A percentile compares a stretch with the other conserved stretches of the same genome.
Conservation (phyloP, 345 rosid species). For the Hevea brasiliensis region DNA sequence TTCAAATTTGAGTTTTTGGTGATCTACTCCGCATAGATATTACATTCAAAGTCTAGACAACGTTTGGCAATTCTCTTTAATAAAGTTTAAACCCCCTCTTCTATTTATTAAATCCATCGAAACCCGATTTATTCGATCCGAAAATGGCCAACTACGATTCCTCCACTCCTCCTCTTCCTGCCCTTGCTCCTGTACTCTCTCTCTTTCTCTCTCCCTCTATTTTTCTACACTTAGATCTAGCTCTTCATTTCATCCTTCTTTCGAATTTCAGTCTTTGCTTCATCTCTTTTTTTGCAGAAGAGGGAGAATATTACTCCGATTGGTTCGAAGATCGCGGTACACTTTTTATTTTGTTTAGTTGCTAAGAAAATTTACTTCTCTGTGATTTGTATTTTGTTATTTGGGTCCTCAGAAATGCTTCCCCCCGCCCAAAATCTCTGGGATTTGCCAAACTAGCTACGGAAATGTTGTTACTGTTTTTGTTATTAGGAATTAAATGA, state of each 20-base stretch:
- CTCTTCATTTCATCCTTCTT: too few relatives aligned
- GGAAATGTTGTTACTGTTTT: background rate
- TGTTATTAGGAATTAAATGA: constrained; percentile 68
- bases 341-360: background rate
- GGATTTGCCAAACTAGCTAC: background rate
- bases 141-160: constrained; percentile 63
- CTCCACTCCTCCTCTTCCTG: constrained; percentile 42
- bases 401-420: background rate
- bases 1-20: constrained; percentile 3
- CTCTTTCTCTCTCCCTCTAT: constrained; percentile 10
- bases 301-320: constrained; percentile 60
- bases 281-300: constrained; percentile 46
- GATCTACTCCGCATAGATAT: background rate
- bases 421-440: background rate
- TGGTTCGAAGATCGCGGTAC: constrained; percentile 67
- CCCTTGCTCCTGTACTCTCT: constrained; percentile 43
- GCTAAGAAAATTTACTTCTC: too few relatives aligned
- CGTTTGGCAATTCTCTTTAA: background rate
- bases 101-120: background rate
- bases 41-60: background rate
- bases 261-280: background rate
- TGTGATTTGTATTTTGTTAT: background rate
- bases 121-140: background rate
- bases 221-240: background rate
- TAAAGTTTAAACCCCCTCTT: too few relatives aligned